Evolutionary conservation across 352 stramenopile species (phyloP), one percentile per base, ranked within the genome.

Genomic region (Globisporangium rhizosaccharum): DNA sequence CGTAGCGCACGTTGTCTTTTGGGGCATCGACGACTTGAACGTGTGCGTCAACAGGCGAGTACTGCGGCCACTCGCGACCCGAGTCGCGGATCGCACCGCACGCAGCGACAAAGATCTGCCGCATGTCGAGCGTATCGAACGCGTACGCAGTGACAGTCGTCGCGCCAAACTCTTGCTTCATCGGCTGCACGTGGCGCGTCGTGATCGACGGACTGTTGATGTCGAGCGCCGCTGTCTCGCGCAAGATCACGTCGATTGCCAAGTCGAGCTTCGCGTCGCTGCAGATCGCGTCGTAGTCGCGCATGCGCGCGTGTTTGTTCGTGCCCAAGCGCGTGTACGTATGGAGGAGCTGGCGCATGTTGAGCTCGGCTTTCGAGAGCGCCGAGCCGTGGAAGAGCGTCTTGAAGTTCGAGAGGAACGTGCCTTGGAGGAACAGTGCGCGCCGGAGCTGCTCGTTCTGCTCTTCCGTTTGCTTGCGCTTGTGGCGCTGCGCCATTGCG

Each of bases 291-390:
- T 82, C 58, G 59, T 73, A 79, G 62, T 87, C 76, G 14, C 74
- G 75, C 30, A 50, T 50, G 10, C 76, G 72, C n/a, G 70, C 63
- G 14, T 65, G 67, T n/a, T 59, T 33, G 37, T 70, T 73, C 41
- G 47, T 65, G 17, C 72, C 71, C n/a, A 87, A 41, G 6, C 61
- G 68, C n/a, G 75, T 86, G 66, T 76, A 85, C 8, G 73, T 86
- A 53, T 88, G 75, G 18, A 88, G 50, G 25, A 85, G 47, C 30
- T 72, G 70, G 28, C 63, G 59, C 71, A 85, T 75, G 64, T 85
- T 82, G 10, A 86, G 58, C 23, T 77, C 71, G 20, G 63, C 28
- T 0, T 56, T 56, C 17, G 59, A 59, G n/a, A 67, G 48, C 17
- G 53, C 53, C 9, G 73, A 57, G 51, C 66, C 72, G 10, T 56